Base-by-base conservation (phyloP, 2,329 filamentous ascomycete species). In the Fusarium sp. region DNA sequence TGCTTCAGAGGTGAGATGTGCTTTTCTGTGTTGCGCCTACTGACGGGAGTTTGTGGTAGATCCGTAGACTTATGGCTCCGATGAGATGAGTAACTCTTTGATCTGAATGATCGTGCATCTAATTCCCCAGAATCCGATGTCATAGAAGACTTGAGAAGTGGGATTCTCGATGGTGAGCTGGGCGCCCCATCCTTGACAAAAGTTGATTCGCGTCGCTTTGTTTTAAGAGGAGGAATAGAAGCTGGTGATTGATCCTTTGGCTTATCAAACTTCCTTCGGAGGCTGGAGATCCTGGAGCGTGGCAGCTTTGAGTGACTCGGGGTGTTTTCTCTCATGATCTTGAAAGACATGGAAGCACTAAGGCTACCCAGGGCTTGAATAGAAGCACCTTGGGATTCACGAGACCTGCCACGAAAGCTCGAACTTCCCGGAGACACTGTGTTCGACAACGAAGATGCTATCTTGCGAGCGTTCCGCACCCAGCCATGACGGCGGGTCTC, bases 1-100 rank as follows among this genome's bases (percentile, higher is more conserved):
- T 78, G 71, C 45, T 69, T 74, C 44, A 75, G 43, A 7, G 72
- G 70, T 9, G 73, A 73, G n/a, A 49, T n/a, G 1, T 39, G 22
- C 26, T 67, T 65, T 36, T 64, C 48, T 3, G 57, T 61, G 11
- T 42, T 54, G 17, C 53, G 54, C 10, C 53, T 63, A 10, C 17
- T 26, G 17, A 40, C 22, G 8, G 51, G 49, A 20, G 62, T 55
- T 24, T 40, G 48, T 6, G 64, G 58, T 20, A 28, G 24, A 10
- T 36, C 43, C 8, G 36, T n/a, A 13, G 38, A 13, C 8, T n/a
- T 6, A 1, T 39, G 58, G 18, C 39, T 53, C n/a, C 33, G 15
- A n/a, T 43, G 36, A 28, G 42, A 40, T 36, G 45, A 49, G 33
- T 54, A 49, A 20, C 55, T 65, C 48, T 61, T 61, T 9, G 56